Conservation (phyloP, 2,329 filamentous ascomycete genomes). For the Leptodontidium sp. region DNA sequence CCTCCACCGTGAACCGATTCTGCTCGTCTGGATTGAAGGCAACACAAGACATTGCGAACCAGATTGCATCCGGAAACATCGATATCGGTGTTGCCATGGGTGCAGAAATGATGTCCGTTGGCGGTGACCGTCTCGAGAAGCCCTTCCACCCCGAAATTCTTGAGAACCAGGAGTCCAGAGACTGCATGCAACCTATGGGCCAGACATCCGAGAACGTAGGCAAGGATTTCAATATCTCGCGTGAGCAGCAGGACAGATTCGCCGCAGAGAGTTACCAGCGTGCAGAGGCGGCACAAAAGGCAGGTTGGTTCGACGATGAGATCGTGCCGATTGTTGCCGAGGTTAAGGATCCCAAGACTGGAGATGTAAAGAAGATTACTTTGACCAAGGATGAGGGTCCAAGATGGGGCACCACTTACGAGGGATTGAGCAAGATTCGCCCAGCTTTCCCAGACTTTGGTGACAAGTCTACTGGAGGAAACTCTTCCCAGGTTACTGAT, state of each 20-base stretch:
- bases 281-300: constrained; percentile 89
- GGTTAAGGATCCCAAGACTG: constrained; percentile 84
- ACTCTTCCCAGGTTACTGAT: constrained; percentile 94
- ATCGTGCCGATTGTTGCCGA: constrained; percentile 87
- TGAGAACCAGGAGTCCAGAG: constrained; percentile 76
- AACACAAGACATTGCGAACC: constrained; percentile 91
- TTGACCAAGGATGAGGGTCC: constrained; percentile 90
- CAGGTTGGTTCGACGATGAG: constrained; percentile 91
- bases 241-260: constrained; percentile 83
- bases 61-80: constrained; percentile 82
- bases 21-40: constrained; percentile 97
- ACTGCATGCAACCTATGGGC: constrained; percentile 96
- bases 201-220: constrained; percentile 98
- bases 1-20: constrained; percentile 90
- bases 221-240: constrained; percentile 84
- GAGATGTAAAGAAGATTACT: constrained; percentile 78
- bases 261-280: constrained; percentile 87
- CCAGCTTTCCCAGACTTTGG: constrained; percentile 92
- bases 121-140: constrained; percentile 72
- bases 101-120: constrained; percentile 85
- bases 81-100: constrained; percentile 88
- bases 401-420: constrained; percentile 86
- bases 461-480: constrained; percentile 86
- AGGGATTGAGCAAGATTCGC: constrained; percentile 83
- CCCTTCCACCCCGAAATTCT: constrained; percentile 83